Percentiles rank a stretch among this genome's conserved stretches.
Conservation (phyloP, 1,284 basidiomycete genomes). For the Puccinia hordei region DNA sequence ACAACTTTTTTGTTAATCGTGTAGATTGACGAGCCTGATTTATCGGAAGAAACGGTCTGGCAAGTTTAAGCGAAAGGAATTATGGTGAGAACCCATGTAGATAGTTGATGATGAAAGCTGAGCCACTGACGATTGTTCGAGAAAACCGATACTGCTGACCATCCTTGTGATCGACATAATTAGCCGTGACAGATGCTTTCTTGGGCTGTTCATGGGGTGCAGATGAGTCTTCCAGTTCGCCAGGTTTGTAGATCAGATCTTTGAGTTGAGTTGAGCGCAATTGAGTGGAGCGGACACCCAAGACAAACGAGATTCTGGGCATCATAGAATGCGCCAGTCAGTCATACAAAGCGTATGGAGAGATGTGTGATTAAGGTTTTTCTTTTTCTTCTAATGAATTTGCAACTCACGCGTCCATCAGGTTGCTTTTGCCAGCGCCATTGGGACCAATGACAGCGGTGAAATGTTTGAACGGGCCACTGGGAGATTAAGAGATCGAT, state of each 20-base stretch:
- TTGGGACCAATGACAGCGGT: constrained; percentile 97
- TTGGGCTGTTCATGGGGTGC: constrained; percentile 47
- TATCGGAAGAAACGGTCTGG: constrained; percentile 71
- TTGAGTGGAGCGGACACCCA: constrained; percentile 91
- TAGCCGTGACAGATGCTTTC: constrained; percentile 59
- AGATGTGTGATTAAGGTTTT: no score
- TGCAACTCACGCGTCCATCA: constrained; percentile 79
- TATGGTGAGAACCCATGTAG: background rate
- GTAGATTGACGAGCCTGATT: constrained; percentile 82
- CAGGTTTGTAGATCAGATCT: constrained; percentile 89
- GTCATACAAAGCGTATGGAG: background rate
- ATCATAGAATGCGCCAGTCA: background rate
- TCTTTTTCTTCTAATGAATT: background rate
- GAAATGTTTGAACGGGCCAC: constrained; percentile 85
- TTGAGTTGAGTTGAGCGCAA: constrained; percentile 88
- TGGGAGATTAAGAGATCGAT: constrained; percentile 22
- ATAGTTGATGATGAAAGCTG: background rate
- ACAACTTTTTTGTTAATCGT: constrained; percentile 76
- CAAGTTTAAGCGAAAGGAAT: background rate
- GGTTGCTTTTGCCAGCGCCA: constrained; percentile 97
- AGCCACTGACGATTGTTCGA: constrained; percentile 51
- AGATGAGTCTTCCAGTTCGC: constrained; percentile 30
- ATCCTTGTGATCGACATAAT: constrained; percentile 57
- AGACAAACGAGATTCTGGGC: constrained; percentile 82
- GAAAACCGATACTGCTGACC: constrained; percentile 58